Evolutionary conservation across 2,329 filamentous ascomycete genomes (phyloP).

Genomic region (Ophiosphaerella herpotricha): DNA sequence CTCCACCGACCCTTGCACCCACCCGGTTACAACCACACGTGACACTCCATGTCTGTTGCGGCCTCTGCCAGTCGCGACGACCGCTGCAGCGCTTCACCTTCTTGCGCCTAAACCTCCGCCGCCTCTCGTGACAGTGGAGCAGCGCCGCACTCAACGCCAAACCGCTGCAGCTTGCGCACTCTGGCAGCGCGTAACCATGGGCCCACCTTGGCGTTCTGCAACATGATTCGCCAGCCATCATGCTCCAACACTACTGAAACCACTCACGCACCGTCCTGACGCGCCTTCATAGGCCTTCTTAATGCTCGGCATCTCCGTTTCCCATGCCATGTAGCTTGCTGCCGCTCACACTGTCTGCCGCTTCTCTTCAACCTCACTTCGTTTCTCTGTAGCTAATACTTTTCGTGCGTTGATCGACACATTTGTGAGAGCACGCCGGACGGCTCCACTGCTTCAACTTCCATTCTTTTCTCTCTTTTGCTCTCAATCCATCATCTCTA

Average conservation of each 20-base stretch:
- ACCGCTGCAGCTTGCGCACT: not conserved
- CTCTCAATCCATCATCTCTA: slow-evolving; percentile 5
- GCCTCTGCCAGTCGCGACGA: too few relatives aligned
- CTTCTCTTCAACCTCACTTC: slow-evolving; percentile 33
- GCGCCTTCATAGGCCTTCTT: slow-evolving; percentile 36
- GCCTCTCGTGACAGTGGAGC: not conserved
- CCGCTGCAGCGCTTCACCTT: too few relatives aligned
- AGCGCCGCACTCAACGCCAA: slow-evolving; percentile 4
- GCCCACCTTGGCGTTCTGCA: slow-evolving; percentile 20
- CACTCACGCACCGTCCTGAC: slow-evolving; percentile 36
- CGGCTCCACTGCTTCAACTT: slow-evolving; percentile 43
- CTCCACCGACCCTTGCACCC: not conserved
- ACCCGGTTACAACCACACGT: too few relatives aligned
- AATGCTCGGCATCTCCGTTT: slow-evolving; percentile 38
- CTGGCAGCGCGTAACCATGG: slow-evolving; percentile 34
- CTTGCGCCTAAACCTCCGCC: not conserved
- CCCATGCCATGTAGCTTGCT: slow-evolving; percentile 30
- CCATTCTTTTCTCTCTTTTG: slow-evolving; percentile 29
- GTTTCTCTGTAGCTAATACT: slow-evolving; percentile 38
- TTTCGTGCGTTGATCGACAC: slow-evolving; percentile 31
- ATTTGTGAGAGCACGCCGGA: slow-evolving; percentile 42
- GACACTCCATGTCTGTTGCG: too few relatives aligned
- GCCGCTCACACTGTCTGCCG: slow-evolving; percentile 27
- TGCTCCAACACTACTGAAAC: slow-evolving; percentile 44
- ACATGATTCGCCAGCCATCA: slow-evolving; percentile 36